Evolutionary conservation across 441 rosid genomes (phyloP), one percentile per base, ranked within the genome.

Genomic region (Corymbia citriodora): DNA sequence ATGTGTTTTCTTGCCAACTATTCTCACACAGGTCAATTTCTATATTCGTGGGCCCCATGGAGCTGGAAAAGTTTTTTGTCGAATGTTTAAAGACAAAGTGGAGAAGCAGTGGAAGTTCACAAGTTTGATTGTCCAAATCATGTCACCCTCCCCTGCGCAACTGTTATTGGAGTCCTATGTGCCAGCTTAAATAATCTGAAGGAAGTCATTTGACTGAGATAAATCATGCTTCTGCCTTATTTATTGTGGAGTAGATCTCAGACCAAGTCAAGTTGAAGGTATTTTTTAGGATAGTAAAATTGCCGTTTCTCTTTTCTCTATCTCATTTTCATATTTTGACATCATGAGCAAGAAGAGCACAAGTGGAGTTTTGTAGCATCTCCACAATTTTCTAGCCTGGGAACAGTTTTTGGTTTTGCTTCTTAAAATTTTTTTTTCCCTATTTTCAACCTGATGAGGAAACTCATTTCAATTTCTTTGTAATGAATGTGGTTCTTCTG

Each of bases 11-110:
- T 40, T 29, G 13, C 45, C 29, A 59, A 55, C 68, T 48, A 23
- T 61, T 55, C 68, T 87, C 68, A 48, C 92, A 88, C 89, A 98
- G 99, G 96, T 97, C 27, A 95, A 95, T 92, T 98, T 98, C 94
- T 93, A 94, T 91, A 92, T 98, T 59, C 98, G 99, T 3, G 99
- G 99, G 52, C 98, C 99, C 12, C 98, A 97, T 72, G 99, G 99
- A 93, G 95, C 96, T 5, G 99, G 99, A 57, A 98, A 96, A 91
- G 99, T 97, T 81, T 96, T 93, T 89, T 91, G 98, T 13, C 97
- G 96, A 92, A 98, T 97, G 99, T 97, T 98, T 94, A 97, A 93
- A 91, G 99, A 97, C 94, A 96, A 95, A 92, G 93, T 89, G 74
- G 98, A 97, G 90, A 96, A 95, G 93, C 94, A 98, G 81, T 98